Conservation (phyloP, 306 rosid species). For the Pyrus communis region DNA sequence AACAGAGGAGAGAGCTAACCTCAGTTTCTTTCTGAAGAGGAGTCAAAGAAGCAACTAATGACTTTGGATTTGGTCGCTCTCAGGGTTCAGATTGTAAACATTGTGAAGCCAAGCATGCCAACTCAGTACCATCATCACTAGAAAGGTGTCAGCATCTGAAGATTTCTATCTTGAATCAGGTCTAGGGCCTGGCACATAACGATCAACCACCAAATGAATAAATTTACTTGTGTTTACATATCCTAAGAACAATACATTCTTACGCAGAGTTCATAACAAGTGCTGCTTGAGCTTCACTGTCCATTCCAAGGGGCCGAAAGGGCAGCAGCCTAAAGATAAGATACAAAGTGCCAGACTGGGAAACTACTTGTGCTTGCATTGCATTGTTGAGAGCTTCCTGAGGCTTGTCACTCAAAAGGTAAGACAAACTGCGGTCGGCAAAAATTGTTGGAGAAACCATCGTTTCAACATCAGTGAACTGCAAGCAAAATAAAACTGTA, state of each 20-base stretch:
- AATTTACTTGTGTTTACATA: not conserved
- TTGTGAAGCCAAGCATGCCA: too few relatives aligned
- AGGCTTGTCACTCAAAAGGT: slow-evolving; percentile 42
- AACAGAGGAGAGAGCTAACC: too few relatives aligned
- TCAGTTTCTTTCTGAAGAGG: too few relatives aligned
- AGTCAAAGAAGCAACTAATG: too few relatives aligned
- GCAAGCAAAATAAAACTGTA: slow-evolving; percentile 11
- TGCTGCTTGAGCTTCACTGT: slow-evolving; percentile 48
- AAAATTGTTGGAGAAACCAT: slow-evolving; percentile 71
- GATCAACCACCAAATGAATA: slow-evolving; percentile 14
- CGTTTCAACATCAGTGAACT: slow-evolving; percentile 66
- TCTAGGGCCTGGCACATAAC: too few relatives aligned
- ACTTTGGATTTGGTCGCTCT: too few relatives aligned
- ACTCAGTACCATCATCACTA: too few relatives aligned
- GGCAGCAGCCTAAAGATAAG: slow-evolving; percentile 67
- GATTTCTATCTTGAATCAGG: too few relatives aligned
- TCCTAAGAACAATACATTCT: not conserved
- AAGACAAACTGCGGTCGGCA: slow-evolving; percentile 60
- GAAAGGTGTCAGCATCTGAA: too few relatives aligned
- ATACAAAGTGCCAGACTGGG: slow-evolving; percentile 69
- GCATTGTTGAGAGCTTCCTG: slow-evolving; percentile 35
- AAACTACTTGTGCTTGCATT: slow-evolving; percentile 61
- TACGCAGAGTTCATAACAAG: not conserved
- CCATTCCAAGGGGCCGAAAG: slow-evolving; percentile 57
- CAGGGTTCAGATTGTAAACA: too few relatives aligned